Evolutionary conservation across 2,329 filamentous ascomycete genomes (phyloP), one percentile per base, ranked within the genome.

Genomic region (Cladophialophora yegresii): DNA sequence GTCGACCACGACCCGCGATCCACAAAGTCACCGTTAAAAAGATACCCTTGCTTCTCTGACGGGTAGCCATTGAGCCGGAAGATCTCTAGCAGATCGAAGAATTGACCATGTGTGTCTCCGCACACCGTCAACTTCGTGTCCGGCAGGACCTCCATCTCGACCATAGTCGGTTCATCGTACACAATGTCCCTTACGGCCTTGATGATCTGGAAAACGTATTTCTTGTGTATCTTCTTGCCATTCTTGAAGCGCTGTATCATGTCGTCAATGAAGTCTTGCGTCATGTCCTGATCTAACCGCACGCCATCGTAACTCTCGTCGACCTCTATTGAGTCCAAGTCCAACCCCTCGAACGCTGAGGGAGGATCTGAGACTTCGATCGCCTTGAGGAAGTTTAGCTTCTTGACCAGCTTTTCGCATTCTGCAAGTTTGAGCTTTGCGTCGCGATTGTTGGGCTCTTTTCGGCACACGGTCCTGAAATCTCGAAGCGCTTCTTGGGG

Each of bases 11-110:
- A 97, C 30, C 95, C 95, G 75, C 95, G 87, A 76, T 99, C 95
- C 60, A 99, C 95, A 75, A 99, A 99, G 79, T 99, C 95, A 69
- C 95, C 95, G 77, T 99, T 99, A 84, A 99, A 99, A 12, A 99
- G 84, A 76, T 98, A 99, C 77, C 88, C 90, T 76, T 98, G 92
- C 75, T 90, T 91, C 67, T 93, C 91, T 16, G 85, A 86, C 0
- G 95, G 95, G 68, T 84, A 85, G 49, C 95, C 95, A 72, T 96
- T 97, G 63, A 95, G 84, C 69, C 91, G 84, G 87, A 99, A 99
- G 67, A 99, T 89, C 76, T 99, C 91, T 82, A 99, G 88, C 49
- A 99, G 84, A 77, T 99, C 95, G 76, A 96, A 99, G 80, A 93
- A 99, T 84, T 99, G 95, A 53, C 93, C 95, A 76, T 99, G 95